These are phyloP conservation scores for Ganoderma lingzhi DNA, from an alignment of 1,284 basidiomycete genomes.

Conservation along the genomic window DNA sequence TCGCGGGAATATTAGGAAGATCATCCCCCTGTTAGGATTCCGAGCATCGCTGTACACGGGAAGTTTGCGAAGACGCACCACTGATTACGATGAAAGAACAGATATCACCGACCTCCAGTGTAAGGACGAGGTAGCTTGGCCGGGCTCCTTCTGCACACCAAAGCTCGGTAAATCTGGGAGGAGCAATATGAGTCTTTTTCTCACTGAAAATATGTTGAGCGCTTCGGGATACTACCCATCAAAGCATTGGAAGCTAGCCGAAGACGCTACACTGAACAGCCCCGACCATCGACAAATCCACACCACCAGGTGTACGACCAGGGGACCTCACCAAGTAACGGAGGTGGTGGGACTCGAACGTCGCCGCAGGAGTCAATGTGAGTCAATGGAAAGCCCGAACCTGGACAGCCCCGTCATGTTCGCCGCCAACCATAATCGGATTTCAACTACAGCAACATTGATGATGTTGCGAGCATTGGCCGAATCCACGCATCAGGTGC, in stretches of 20 bases:
- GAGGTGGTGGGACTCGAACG: background rate
- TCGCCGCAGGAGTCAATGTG: background rate
- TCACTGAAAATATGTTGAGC: background rate
- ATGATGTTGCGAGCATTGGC: no score
- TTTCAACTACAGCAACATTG: background rate
- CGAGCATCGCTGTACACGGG: background rate
- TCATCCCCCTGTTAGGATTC: background rate
- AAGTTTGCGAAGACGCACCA: background rate
- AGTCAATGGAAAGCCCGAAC: background rate
- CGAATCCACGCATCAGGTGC: no score
- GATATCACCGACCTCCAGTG: background rate
- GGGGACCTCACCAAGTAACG: background rate
- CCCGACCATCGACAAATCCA: background rate
- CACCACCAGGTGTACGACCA: background rate
- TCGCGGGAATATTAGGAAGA: background rate
- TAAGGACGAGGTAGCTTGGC: background rate
- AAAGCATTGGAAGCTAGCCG: no score
- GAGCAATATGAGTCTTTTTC: background rate
- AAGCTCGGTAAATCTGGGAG: background rate
- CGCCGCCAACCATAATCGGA: background rate
- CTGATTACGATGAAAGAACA: background rate
- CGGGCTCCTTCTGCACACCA: background rate
- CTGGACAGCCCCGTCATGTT: no score
- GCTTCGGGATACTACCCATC: background rate
- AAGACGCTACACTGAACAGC: no score